These are phyloP conservation scores for Eragrostis curvula DNA, from an alignment of 176 grass and related monocot species.

Conservation along the genomic window DNA sequence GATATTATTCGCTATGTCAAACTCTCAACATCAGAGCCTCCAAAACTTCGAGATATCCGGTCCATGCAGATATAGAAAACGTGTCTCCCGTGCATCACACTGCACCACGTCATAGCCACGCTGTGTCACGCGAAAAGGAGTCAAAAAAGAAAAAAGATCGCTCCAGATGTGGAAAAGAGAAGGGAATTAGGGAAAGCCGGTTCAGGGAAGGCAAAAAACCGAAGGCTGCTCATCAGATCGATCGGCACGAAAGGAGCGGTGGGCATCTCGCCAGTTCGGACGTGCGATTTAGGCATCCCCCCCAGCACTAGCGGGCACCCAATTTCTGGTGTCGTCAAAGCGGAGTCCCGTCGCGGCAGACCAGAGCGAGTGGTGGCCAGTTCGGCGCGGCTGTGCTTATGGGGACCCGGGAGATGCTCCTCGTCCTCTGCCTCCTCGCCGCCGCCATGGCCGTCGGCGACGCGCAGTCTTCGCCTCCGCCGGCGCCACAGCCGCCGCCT, in stretches of 20 bases:
- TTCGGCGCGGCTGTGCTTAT: neutral
- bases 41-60: too few species aligned
- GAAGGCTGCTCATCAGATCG: neutral
- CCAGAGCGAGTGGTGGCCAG: neutral
- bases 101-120: neutral
- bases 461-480: constrained; percentile 11
- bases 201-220: neutral
- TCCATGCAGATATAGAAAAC: neutral
- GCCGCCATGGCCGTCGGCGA: neutral
- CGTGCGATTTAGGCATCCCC: constrained; percentile 16
- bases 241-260: neutral
- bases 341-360: constrained; percentile 28
- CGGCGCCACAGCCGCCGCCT: neutral
- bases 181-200: neutral
- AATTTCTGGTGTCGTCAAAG: constrained; percentile 31
- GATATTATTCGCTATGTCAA: neutral
- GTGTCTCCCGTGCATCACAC: neutral
- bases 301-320: neutral
- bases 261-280: neutral
- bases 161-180: neutral
- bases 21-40: neutral
- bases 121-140: neutral
- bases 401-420: constrained; percentile 31
- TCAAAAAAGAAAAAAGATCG: constrained; percentile 34
- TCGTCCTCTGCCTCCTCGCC: constrained; percentile 25